These are phyloP conservation scores for Guadua angustifolia DNA, from an alignment of 176 grass and related monocot genomes.

Conservation along the genomic window DNA sequence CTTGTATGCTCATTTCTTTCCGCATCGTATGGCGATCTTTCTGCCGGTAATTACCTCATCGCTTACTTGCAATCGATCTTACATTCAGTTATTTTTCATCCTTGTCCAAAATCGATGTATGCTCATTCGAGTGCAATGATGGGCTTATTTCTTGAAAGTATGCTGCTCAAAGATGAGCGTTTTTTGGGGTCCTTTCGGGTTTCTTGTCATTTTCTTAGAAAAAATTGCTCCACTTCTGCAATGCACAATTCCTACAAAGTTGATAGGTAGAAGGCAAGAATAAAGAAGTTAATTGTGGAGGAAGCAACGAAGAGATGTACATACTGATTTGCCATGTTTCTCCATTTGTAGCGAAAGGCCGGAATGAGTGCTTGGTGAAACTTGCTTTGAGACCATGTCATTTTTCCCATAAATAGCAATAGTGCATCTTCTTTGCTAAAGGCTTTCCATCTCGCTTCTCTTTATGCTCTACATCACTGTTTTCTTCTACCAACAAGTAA, in stretches of 20 bases:
- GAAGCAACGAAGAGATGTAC: conserved; percentile 72
- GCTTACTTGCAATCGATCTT: background rate
- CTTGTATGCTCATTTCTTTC: conserved; percentile 2
- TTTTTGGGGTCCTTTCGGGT: conserved; percentile 30
- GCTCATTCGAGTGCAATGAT: background rate
- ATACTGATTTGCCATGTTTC: conserved; percentile 58
- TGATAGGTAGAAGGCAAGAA: conserved; percentile 76
- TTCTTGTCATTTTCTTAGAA: conserved; percentile 36
- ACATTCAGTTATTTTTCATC: background rate
- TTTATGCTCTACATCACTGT: conserved; percentile 46
- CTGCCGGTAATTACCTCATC: conserved; percentile 1
- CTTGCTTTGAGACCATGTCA: conserved; percentile 71
- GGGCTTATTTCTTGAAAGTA: conserved; percentile 4
- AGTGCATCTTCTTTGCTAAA: conserved; percentile 61
- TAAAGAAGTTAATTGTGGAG: conserved; percentile 89
- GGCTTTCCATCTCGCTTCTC: conserved; percentile 42
- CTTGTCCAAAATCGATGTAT: background rate
- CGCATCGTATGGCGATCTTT: background rate
- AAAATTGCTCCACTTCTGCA: conserved; percentile 36
- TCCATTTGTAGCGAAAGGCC: conserved; percentile 57
- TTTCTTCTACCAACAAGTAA: too few species aligned
- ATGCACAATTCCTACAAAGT: conserved; percentile 16
- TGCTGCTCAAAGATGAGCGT: conserved; percentile 6
- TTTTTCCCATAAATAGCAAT: conserved; percentile 58
- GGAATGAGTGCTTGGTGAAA: conserved; percentile 80